phyloP scores from a whole-genome alignment of 176 grass and related monocot species.

The Sorghum bicolor region Sorghum_bicolor_NCBIv3 NC_012873.2:5581501-5582000 shows the following conservation, averaged over 20 bases:
- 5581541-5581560: too few species aligned
- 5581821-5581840: not conserved
- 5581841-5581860: not conserved
- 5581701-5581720: not conserved
- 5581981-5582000: constrained; percentile 44
- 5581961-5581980: constrained; percentile 13
- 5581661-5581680: not conserved
- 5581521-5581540: not conserved
- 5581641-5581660: not conserved
- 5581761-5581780: not conserved
- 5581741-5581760: not conserved
- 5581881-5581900: not conserved
- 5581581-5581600: not conserved
- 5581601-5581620: not conserved
- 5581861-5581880: not conserved
- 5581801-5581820: not conserved
- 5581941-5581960: constrained; percentile 43
- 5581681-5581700: not conserved
- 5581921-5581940: not conserved
- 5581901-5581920: not conserved
- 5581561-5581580: too few species aligned
- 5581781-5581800: not conserved
- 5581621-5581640: not conserved
- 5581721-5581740: not conserved
- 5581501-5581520: too few species aligned